phyloP scores from a whole-genome alignment of 2,329 filamentous ascomycete genomes.

The Zasmidium cellare region DNA sequence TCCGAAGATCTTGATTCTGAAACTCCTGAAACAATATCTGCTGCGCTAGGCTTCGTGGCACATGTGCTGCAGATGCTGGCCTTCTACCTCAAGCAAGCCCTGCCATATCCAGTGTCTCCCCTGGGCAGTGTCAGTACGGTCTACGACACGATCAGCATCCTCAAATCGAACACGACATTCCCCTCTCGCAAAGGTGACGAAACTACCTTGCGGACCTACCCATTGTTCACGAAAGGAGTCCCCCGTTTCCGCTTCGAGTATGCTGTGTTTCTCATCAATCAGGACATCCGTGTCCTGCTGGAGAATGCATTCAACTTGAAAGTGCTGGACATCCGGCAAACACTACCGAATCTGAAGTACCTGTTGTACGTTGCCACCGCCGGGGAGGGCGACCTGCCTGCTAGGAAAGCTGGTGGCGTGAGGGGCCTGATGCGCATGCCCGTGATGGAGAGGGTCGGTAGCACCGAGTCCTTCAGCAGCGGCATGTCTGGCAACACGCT shows the following conservation, averaged over 20 bases:
- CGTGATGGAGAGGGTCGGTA: constrained; percentile 21
- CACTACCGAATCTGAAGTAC: constrained; percentile 90
- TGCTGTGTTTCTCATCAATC: constrained; percentile 93
- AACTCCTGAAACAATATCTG: constrained; percentile 72
- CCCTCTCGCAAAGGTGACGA: constrained; percentile 23
- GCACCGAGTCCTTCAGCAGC: constrained; percentile 27
- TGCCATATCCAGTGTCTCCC: constrained; percentile 77
- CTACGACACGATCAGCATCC: constrained; percentile 65
- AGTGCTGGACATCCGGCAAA: constrained; percentile 87
- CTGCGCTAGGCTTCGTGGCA: constrained; percentile 77
- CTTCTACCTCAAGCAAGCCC: constrained; percentile 73
- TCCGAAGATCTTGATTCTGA: constrained; percentile 67
- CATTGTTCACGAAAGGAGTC: constrained; percentile 71
- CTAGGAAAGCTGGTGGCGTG: constrained; percentile 55
- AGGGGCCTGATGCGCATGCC: constrained; percentile 42
- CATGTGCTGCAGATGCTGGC: constrained; percentile 74
- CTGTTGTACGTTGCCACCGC: constrained; percentile 86
- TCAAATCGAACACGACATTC: constrained; percentile 27
- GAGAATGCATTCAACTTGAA: constrained; percentile 66
- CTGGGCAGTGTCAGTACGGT: constrained; percentile 74
- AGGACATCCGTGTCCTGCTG: constrained; percentile 77
- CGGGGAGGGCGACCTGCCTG: constrained; percentile 64
- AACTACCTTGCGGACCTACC: constrained; percentile 58
- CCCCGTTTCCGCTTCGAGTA: constrained; percentile 89
- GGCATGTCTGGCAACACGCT: constrained; percentile 25